These are phyloP conservation scores for Paxillus rubicundulus DNA, from an alignment of 768 basidiomycete genomes.

Conservation along the genomic window DNA sequence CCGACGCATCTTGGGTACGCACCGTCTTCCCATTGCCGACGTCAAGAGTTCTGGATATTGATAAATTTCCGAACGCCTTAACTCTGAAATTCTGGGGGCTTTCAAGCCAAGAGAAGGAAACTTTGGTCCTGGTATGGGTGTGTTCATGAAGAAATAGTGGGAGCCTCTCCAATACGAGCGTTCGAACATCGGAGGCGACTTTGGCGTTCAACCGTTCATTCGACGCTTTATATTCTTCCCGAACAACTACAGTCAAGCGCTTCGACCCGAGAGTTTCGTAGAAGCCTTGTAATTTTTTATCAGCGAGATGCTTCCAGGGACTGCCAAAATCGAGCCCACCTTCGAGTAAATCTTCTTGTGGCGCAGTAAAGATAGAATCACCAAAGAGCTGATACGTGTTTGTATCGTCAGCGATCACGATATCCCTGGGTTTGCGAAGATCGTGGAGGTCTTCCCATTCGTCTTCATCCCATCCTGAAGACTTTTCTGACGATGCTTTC, in stretches of 20 bases:
- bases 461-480: conserved; percentile 53
- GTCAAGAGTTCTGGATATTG: conserved; percentile 58
- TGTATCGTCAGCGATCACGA: conserved; percentile 85
- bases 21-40: conserved; percentile 49
- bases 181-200: conserved; percentile 49
- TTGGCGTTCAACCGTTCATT: conserved; percentile 49
- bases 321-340: conserved; percentile 37
- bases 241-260: conserved; percentile 67
- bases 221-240: conserved; percentile 69
- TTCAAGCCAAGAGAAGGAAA: conserved; percentile 67
- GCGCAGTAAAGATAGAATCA: conserved; percentile 70
- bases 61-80: conserved; percentile 61
- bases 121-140: conserved; percentile 57
- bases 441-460: conserved; percentile 75
- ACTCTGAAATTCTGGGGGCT: conserved; percentile 65
- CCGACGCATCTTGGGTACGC: conserved; percentile 68
- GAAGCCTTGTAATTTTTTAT: conserved; percentile 47
- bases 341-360: conserved; percentile 91
- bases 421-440: conserved; percentile 62
- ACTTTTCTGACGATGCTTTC: conserved; percentile 20
- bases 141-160: conserved; percentile 93
- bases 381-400: conserved; percentile 79
- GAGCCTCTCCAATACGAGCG: conserved; percentile 75
- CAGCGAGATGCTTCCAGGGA: neutral
- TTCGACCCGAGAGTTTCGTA: conserved; percentile 75